phyloP scores from a whole-genome alignment of 441 rosid genomes.

The Erodium texanum region DNA sequence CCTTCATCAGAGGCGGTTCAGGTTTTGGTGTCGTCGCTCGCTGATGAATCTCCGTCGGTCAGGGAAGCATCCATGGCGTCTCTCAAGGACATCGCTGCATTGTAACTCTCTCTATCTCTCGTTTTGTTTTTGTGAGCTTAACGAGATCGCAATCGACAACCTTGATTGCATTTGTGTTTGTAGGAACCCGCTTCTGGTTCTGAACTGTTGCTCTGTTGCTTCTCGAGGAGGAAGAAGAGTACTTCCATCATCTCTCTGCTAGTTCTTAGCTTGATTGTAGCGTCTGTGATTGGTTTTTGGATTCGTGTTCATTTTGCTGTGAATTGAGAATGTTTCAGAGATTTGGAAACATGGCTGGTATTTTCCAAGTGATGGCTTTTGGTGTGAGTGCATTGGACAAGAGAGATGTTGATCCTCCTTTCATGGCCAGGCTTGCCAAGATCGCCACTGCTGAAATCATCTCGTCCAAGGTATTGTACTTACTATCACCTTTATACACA shows the following conservation, averaged over 20 bases:
- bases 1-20: slow-evolving; percentile 73
- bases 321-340: slow-evolving; percentile 38
- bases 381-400: slow-evolving; percentile 57
- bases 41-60: slow-evolving; percentile 75
- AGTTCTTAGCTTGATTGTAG: not conserved
- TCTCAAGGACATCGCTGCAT: slow-evolving; percentile 58
- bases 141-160: slow-evolving; percentile 8
- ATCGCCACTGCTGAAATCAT: slow-evolving; percentile 87
- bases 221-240: slow-evolving; percentile 96
- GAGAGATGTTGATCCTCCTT: slow-evolving; percentile 55
- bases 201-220: slow-evolving; percentile 76
- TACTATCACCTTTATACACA: not conserved
- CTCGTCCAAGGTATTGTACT: slow-evolving; percentile 65
- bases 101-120: slow-evolving; percentile 33
- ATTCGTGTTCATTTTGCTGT: slow-evolving; percentile 2
- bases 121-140: not conserved
- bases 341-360: slow-evolving; percentile 88
- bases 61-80: slow-evolving; percentile 80
- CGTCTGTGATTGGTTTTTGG: not conserved
- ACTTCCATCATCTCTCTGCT: slow-evolving; percentile 12
- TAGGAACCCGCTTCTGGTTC: slow-evolving; percentile 91
- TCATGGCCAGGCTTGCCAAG: slow-evolving; percentile 83
- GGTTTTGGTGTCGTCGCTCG: slow-evolving; percentile 68
- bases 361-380: slow-evolving; percentile 88
- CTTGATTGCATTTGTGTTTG: not conserved